Conservation (phyloP, 2,329 filamentous ascomycete species). For the Didymella pomorum region DNA sequence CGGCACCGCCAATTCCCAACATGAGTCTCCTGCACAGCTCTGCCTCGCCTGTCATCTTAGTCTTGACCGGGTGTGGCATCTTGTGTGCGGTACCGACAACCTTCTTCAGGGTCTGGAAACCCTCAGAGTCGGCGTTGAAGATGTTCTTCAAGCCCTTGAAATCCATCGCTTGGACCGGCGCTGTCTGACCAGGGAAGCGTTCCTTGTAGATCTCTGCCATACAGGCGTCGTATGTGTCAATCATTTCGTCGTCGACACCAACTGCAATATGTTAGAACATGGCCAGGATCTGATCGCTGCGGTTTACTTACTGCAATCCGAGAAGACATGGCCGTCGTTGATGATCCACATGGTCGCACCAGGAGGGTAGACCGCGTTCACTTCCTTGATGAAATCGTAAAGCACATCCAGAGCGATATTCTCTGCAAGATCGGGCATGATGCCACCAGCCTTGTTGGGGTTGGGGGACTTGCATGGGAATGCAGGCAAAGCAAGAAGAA, state of each 20-base stretch:
- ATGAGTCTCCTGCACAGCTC: constrained; percentile 45
- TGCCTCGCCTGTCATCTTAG: constrained; percentile 37
- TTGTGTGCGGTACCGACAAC: constrained; percentile 30
- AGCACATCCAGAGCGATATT: constrained; percentile 54
- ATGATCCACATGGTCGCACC: constrained; percentile 55
- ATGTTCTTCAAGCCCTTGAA: constrained; percentile 44
- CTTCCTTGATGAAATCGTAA: constrained; percentile 52
- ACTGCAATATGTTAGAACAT: constrained; percentile 34
- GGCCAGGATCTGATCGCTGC: not conserved
- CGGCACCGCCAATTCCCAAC: constrained; percentile 36
- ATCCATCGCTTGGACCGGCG: constrained; percentile 34
- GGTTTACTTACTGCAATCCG: constrained; percentile 50
- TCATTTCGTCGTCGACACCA: constrained; percentile 55
- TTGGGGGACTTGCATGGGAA: constrained; percentile 72
- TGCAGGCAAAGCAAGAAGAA: constrained; percentile 58
- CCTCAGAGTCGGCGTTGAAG: constrained; percentile 36
- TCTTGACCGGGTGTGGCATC: constrained; percentile 42
- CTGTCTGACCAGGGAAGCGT: constrained; percentile 29
- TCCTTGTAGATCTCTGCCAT: constrained; percentile 52
- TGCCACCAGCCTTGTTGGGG: constrained; percentile 62
- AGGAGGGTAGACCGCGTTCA: constrained; percentile 52
- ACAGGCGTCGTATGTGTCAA: constrained; percentile 51
- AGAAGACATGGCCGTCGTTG: constrained; percentile 55
- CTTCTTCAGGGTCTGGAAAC: constrained; percentile 33
- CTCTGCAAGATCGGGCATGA: constrained; percentile 55